phyloP scores from a whole-genome alignment of 441 rosid genomes.

The Cnidoscolus chayamansa region DNA sequence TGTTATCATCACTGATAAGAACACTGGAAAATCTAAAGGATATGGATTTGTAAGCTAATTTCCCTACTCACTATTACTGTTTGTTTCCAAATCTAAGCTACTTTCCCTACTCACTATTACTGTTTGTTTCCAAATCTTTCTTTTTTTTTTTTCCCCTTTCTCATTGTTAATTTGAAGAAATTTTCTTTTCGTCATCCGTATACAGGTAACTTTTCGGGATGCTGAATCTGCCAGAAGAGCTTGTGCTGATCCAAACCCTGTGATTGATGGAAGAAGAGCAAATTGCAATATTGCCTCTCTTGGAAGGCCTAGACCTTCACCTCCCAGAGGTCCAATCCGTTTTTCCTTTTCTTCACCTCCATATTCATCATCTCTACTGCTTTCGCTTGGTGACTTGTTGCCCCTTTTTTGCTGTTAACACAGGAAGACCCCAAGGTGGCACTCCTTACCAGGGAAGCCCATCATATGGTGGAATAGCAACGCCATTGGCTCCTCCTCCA shows the following conservation, averaged over 20 bases:
- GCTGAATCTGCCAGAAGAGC: slow-evolving; percentile 85
- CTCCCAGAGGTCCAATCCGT: slow-evolving; percentile 58
- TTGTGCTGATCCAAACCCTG: slow-evolving; percentile 74
- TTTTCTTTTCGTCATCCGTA: not conserved
- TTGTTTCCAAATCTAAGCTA: slow-evolving; percentile 34
- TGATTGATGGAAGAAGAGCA: slow-evolving; percentile 84
- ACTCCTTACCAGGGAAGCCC: slow-evolving; percentile 45
- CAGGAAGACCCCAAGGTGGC: slow-evolving; percentile 70
- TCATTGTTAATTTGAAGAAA: not conserved
- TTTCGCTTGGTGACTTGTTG: too few species aligned
- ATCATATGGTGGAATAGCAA: slow-evolving; percentile 49
- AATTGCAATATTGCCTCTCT: slow-evolving; percentile 88
- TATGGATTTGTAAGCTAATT: slow-evolving; percentile 76
- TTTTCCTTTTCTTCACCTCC: too few species aligned
- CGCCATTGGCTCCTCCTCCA: slow-evolving; percentile 28
- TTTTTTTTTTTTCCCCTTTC: too few species aligned
- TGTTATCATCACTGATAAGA: slow-evolving; percentile 76
- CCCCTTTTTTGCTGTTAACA: slow-evolving; percentile 11
- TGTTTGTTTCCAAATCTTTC: not conserved
- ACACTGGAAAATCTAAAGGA: slow-evolving; percentile 87
- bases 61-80: not conserved
- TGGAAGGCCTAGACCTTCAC: slow-evolving; percentile 81
- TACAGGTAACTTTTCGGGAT: slow-evolving; percentile 82
- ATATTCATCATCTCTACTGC: too few species aligned
- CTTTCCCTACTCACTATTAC: not conserved